Evolutionary conservation across 805 yeast genomes (phyloP).

Genomic region (Metschnikowia amazonensis): DNA sequence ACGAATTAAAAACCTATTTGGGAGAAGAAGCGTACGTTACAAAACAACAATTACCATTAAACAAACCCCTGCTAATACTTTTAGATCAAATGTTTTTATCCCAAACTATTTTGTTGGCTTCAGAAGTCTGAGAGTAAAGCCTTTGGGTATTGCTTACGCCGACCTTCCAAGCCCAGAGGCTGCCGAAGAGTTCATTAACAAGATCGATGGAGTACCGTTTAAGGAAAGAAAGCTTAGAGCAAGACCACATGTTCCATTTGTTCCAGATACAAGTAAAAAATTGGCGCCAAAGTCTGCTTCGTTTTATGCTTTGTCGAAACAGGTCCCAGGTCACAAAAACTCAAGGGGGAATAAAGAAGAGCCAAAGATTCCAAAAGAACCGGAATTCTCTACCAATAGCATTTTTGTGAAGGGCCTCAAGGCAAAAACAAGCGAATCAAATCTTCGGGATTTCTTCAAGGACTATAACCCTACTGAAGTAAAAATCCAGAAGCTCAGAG

Average conservation of each 20-base stretch:
- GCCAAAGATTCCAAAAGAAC: neutral
- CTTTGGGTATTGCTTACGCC: conserved; percentile 54
- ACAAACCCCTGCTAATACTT: neutral
- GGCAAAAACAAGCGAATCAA: conserved; percentile 39
- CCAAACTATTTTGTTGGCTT: conserved; percentile 54
- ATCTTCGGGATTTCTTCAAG: conserved; percentile 39
- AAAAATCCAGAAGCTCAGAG: conserved; percentile 42
- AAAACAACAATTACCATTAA: neutral
- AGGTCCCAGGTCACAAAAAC: conserved; percentile 2
- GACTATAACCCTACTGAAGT: conserved; percentile 46
- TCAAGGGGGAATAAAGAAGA: conserved; percentile 6
- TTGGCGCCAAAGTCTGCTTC: neutral
- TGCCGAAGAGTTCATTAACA: conserved; percentile 26
- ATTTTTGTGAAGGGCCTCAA: conserved; percentile 43
- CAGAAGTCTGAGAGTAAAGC: conserved; percentile 37
- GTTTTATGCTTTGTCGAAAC: conserved; percentile 1
- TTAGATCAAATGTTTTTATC: conserved; percentile 39
- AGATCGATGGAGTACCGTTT: conserved; percentile 24
- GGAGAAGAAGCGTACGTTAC: conserved; percentile 39
- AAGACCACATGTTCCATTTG: conserved; percentile 42
- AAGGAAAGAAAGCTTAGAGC: conserved; percentile 39
- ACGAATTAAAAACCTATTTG: conserved; percentile 45
- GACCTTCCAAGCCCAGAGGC: conserved; percentile 29
- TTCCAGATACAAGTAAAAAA: conserved; percentile 7
- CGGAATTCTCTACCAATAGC: conserved; percentile 39